A percentile compares a stretch with the other conserved stretches of the same genome.
These are phyloP conservation scores for Teratosphaeria destructans DNA, from an alignment of 2,329 filamentous ascomycete genomes.

Conservation along the genomic window DNA sequence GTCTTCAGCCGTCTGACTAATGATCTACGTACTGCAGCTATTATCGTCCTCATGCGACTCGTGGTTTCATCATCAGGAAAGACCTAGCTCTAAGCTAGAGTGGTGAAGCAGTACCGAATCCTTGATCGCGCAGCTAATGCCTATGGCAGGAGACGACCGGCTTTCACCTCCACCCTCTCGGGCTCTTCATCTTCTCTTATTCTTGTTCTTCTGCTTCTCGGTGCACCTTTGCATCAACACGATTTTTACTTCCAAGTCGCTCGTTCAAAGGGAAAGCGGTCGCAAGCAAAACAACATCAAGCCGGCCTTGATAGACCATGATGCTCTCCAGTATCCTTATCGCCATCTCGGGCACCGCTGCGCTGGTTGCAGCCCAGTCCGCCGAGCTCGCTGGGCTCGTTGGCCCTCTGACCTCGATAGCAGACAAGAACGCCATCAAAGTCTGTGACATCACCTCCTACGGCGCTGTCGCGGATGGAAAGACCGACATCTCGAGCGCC, in stretches of 20 bases:
- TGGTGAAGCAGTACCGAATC: not conserved
- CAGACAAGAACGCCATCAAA: constrained; percentile 37
- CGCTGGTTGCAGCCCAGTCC: constrained; percentile 21
- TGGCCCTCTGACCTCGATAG: constrained; percentile 34
- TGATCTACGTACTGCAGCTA: not conserved
- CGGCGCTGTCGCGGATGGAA: constrained; percentile 41
- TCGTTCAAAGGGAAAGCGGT: not conserved
- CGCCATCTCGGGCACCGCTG: constrained; percentile 14
- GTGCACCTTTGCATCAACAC: not conserved
- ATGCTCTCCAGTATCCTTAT: constrained; percentile 3
- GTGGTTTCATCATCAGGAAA: not conserved
- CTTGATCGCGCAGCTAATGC: not conserved
- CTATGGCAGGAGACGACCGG: not conserved
- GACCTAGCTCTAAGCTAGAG: not conserved
- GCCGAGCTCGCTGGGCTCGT: constrained; percentile 34
- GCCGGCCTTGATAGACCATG: not conserved
- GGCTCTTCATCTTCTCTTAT: not conserved
- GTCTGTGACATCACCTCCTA: constrained; percentile 45
- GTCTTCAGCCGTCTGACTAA: not conserved
- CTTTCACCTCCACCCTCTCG: not conserved
- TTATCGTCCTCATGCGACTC: not conserved
- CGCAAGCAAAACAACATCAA: not conserved
- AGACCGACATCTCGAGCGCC: constrained; percentile 42
- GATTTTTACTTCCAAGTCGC: not conserved
- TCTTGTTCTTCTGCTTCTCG: not conserved